Evolutionary conservation across 306 rosid genomes (phyloP), one percentile per base, ranked within the genome.

Genomic region (Acmispon strigosus): DNA sequence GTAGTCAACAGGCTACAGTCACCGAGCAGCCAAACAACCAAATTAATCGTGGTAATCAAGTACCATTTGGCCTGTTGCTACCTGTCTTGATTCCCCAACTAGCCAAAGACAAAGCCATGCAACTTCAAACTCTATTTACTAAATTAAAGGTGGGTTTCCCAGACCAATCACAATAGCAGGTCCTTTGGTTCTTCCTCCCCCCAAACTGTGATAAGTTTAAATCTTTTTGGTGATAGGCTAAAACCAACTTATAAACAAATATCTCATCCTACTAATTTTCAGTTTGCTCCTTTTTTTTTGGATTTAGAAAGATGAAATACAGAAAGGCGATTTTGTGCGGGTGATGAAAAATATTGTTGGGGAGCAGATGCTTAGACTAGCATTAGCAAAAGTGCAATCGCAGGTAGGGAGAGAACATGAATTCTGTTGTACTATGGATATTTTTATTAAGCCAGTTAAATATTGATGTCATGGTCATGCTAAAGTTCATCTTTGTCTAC

Each of bases 301-400:
- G 44, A 75, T 73, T 4, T 73, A 87, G 97, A 89, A 76, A 60
- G 86, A 87, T 49, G 96, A 89, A 84, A 85, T 89, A 65, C 61
- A 82, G 9, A 92, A 92, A 80, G 92, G 87, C 56, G 82, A 65
- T 63, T 92, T 92, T 85, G 82, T 86, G 41, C 86, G 87, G 82
- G 88, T 59, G 63, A 83, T 92, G 83, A 83, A 85, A 84, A 58
- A 84, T 68, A 82, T 92, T 49, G 97, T 89, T 5, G 97, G 97
- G 62, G 94, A 85, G 34, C 96, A 87, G 77, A 81, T 92, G 91
- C 96, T 92, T 66, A 87, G 82, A 82, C 32, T 86, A 83, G 96
- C 96, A 63, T 78, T 87, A 64, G 18, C 77, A 10, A 70, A 78
- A 82, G 87, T 89, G 56, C 94, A 89, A 77, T 51, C 86, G 50